phyloP scores from a whole-genome alignment of 805 yeast genomes.

The Monosporozyma servazzii region DNA sequence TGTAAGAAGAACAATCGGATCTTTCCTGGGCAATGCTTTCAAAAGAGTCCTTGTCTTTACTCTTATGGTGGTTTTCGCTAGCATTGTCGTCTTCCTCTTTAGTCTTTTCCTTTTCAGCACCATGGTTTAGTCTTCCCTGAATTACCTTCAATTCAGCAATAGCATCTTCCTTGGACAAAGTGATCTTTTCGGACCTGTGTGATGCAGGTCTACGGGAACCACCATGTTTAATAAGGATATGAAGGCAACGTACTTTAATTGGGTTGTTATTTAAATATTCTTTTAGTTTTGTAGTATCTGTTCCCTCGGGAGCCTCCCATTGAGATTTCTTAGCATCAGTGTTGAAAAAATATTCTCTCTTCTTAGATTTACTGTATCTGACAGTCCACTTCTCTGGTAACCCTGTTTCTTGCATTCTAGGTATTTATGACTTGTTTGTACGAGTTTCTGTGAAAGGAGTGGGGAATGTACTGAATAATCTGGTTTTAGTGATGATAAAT shows the following conservation, averaged over 20 bases:
- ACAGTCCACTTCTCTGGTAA: constrained; percentile 83
- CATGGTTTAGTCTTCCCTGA: constrained; percentile 42
- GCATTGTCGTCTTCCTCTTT: constrained; percentile 2
- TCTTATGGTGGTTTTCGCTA: not conserved
- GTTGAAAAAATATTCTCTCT: constrained; percentile 76
- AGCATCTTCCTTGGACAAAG: constrained; percentile 79
- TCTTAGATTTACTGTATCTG: constrained; percentile 65
- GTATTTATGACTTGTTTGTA: not conserved
- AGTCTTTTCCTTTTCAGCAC: constrained; percentile 37
- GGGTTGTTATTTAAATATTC: constrained; percentile 50
- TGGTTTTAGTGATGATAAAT: not conserved
- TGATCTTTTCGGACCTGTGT: constrained; percentile 73
- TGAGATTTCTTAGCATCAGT: constrained; percentile 60
- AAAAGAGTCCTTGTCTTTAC: constrained; percentile 27
- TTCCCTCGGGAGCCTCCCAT: constrained; percentile 89
- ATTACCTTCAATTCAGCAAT: constrained; percentile 48
- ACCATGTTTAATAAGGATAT: constrained; percentile 71
- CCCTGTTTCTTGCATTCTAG: constrained; percentile 42
- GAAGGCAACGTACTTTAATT: constrained; percentile 68
- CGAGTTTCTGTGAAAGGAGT: not conserved
- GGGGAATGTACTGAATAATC: not conserved
- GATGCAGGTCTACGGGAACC: constrained; percentile 86
- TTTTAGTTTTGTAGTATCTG: constrained; percentile 52
- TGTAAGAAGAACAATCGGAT: constrained; percentile 81
- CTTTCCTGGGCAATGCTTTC: constrained; percentile 70